Conservation (phyloP, 139 green algal species). For the Astrephomene gubernaculifera region DNA sequence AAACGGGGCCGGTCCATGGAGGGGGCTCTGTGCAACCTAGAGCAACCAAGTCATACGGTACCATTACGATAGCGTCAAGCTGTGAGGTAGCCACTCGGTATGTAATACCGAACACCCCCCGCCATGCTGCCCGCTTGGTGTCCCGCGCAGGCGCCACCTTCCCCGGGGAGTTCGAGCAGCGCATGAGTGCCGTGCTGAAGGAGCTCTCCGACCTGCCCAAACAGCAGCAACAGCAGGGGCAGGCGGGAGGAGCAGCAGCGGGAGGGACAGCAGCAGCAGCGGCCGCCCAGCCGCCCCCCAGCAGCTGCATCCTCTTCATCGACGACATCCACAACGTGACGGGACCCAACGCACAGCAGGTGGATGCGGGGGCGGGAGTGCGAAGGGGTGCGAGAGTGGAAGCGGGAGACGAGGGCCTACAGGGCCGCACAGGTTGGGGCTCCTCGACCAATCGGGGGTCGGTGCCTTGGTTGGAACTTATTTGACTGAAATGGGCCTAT, state of each 20-base stretch:
- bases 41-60: no score
- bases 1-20: no score
- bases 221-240: neutral
- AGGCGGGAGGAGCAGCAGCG: neutral
- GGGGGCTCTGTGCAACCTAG: no score
- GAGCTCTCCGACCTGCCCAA: slow-evolving; percentile 76
- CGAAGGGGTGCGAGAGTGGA: neutral
- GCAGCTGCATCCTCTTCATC: slow-evolving; percentile 94
- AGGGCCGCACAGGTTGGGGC: neutral
- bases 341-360: slow-evolving; percentile 75
- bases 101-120: no score
- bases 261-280: neutral
- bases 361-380: neutral
- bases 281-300: slow-evolving; percentile 49
- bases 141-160: slow-evolving; percentile 89
- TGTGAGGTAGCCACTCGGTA: no score
- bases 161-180: slow-evolving; percentile 98
- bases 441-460: neutral
- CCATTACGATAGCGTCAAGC: no score
- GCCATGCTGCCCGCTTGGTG: no score
- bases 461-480: no score
- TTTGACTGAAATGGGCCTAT: no score
- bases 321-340: slow-evolving; percentile 97
- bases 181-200: slow-evolving; percentile 90
- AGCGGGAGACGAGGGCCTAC: neutral